These are phyloP conservation scores for Paraphoma chrysanthemicola DNA, from an alignment of 2,329 filamentous ascomycete genomes.

Conservation along the genomic window DNA sequence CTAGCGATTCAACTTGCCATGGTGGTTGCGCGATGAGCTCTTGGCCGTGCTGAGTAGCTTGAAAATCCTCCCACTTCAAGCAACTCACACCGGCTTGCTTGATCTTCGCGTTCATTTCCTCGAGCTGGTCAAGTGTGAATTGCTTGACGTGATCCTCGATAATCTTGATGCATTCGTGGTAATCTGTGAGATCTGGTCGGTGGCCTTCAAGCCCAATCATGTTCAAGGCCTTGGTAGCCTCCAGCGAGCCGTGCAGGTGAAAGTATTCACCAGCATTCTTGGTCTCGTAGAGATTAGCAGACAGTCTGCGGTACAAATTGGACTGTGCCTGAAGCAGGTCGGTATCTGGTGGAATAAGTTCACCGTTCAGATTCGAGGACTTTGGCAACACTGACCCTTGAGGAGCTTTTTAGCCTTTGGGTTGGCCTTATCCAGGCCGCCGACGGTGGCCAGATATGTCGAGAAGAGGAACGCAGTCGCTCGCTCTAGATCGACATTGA, in stretches of 20 bases:
- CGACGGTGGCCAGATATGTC: constrained; percentile 64
- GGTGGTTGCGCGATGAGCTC: constrained; percentile 51
- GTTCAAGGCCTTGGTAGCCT: constrained; percentile 71
- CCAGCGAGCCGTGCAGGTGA: constrained; percentile 77
- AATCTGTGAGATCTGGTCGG: constrained; percentile 63
- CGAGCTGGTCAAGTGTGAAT: constrained; percentile 48
- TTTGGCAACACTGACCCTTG: constrained; percentile 42
- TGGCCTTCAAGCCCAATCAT: constrained; percentile 73
- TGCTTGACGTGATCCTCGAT: constrained; percentile 53
- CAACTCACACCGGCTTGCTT: constrained; percentile 53
- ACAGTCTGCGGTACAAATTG: constrained; percentile 73
- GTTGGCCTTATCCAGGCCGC: constrained; percentile 54
- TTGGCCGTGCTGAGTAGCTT: constrained; percentile 49
- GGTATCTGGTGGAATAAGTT: constrained; percentile 63
- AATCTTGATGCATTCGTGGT: constrained; percentile 49
- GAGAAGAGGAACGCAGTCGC: constrained; percentile 65
- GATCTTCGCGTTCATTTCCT: constrained; percentile 50
- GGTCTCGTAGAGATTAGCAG: constrained; percentile 75
- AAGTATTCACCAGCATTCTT: constrained; percentile 72
- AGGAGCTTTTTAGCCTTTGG: constrained; percentile 56
- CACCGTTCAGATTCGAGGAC: constrained; percentile 2
- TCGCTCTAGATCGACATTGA: constrained; percentile 61
- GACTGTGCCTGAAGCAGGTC: constrained; percentile 75
- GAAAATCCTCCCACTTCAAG: constrained; percentile 51
- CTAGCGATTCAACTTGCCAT: constrained; percentile 59